These are phyloP conservation scores for Cephalotrichum gorgonifer DNA, from an alignment of 2,329 filamentous ascomycete genomes.

Conservation along the genomic window DNA sequence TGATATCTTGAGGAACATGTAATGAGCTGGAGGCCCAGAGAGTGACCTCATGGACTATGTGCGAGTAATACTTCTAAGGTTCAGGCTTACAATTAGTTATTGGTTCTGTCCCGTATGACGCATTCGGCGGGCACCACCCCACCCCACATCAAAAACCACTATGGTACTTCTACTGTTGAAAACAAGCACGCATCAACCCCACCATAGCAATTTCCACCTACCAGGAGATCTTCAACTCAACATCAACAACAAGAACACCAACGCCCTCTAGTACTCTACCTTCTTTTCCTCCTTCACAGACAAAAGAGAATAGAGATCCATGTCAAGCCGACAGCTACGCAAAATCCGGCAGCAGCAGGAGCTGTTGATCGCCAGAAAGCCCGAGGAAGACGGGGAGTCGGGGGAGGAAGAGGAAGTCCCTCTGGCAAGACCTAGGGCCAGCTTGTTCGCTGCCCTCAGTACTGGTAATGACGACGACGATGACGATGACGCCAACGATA, in stretches of 20 bases:
- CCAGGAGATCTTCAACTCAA: too few relatives aligned
- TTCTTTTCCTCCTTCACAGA: not conserved
- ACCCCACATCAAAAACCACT: not conserved
- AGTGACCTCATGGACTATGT: too few relatives aligned
- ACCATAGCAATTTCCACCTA: not conserved
- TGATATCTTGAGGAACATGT: too few relatives aligned
- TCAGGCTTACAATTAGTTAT: not conserved
- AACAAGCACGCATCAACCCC: not conserved
- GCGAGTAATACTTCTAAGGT: too few relatives aligned
- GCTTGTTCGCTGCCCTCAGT: conserved; percentile 42
- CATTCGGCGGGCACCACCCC: conserved; percentile 1
- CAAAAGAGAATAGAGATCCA: conserved; percentile 13
- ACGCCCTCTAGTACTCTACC: not conserved
- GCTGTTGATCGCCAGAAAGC: conserved; percentile 20
- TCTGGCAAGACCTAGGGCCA: conserved; percentile 27
- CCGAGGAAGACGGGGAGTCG: conserved; percentile 18
- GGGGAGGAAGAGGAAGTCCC: conserved; percentile 18
- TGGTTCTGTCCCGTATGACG: not conserved
- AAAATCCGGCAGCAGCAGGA: conserved; percentile 41
- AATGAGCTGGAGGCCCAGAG: too few relatives aligned
- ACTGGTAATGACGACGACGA: conserved; percentile 30
- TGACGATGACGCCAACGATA: conserved; percentile 24
- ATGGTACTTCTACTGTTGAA: not conserved
- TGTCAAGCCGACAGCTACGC: conserved; percentile 42
- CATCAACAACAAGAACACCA: not conserved